Conservation (phyloP, 2,329 filamentous ascomycete species). For the Colletotrichum neosansevieriae region DNA sequence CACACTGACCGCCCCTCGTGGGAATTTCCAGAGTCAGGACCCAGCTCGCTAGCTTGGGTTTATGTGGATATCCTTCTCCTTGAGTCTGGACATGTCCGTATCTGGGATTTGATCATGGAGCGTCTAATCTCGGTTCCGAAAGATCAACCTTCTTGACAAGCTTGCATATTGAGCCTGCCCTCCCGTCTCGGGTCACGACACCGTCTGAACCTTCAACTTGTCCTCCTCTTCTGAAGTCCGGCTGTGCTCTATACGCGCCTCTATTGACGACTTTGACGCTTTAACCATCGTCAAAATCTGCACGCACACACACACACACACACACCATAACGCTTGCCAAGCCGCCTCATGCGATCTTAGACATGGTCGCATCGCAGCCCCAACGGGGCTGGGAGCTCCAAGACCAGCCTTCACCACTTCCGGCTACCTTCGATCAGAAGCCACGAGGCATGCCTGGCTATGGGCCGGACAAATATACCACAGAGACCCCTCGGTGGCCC, state of each 20-base stretch:
- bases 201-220: not conserved
- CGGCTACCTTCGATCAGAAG: not conserved
- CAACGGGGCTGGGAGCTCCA: constrained; percentile 28
- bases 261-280: not conserved
- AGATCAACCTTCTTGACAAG: constrained; percentile 16
- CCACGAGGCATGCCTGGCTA: not conserved
- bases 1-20: too few species aligned
- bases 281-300: not conserved
- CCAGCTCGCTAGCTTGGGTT: too few species aligned
- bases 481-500: constrained; percentile 1
- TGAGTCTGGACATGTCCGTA: too few species aligned
- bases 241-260: not conserved
- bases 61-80: too few species aligned
- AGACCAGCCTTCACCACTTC: constrained; percentile 4
- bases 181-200: not conserved
- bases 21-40: too few species aligned
- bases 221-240: not conserved
- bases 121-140: constrained; percentile 23
- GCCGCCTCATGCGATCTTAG: not conserved
- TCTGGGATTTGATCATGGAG: constrained; percentile 1
- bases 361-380: constrained; percentile 5
- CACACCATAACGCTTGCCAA: not conserved
- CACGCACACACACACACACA: too few species aligned
- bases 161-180: not conserved
- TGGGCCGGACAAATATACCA: not conserved